Evolutionary conservation across 257 asterid species (phyloP), one percentile per base, ranked within the genome.

Genomic region (Nemophila menziesii): DNA sequence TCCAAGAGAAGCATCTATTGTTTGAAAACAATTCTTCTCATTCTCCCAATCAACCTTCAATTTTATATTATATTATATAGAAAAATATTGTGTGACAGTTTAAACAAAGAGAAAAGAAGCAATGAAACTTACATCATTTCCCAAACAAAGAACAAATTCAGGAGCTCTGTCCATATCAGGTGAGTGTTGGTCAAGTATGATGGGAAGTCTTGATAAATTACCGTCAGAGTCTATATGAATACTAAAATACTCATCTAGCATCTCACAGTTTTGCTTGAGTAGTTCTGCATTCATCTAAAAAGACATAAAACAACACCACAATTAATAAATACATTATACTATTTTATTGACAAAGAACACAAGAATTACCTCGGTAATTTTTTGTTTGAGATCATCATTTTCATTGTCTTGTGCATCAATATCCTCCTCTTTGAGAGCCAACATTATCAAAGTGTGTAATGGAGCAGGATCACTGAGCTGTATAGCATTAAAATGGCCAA

Each of bases 91-190:
- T 19, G 0, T 8, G 20, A 2, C 46, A 41, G 15, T 12, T 1
- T 8, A 15, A 41, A 16, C 45, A 20, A 11, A 22, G 33, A 8
- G 39, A 16, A 27, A 21, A 43, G 13, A 48, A 17, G 8, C 21
- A 29, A 44, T 19, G 58, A 48, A 58, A 75, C 93, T 76, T 67
- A 84, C 98, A 78, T 89, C 98, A 55, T 89, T 89, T 39, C 98
- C 98, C 85, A 89, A 66, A 64, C 85, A 78, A 65, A 89, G 98
- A 57, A 81, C 41, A 64, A 89, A 71, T 55, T 89, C 98, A 22
- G 98, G 98, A 45, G 81, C 78, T 54, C 87, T 93, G 64, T 84
- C 98, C 94, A 80, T 80, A 65, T 89, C 96, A 43, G 98, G 96
- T 2, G 94, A 80, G 78, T 89, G 84, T 62, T 84, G 98, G 68